phyloP scores from a whole-genome alignment of 2,329 filamentous ascomycete genomes.

The Claviceps fusiformis region DNA sequence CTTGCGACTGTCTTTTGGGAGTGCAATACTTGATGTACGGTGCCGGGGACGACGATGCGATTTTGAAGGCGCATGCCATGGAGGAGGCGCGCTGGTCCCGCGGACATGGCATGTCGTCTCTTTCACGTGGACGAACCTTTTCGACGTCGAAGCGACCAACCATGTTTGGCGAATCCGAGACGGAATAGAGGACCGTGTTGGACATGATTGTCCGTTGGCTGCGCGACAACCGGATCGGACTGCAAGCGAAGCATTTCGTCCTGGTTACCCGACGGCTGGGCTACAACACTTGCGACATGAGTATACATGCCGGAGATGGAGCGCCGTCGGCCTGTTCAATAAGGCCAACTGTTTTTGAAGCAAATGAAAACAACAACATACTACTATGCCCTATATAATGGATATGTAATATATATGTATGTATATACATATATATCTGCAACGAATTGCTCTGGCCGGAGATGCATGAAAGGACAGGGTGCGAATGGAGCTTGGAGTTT shows the following conservation, averaged over 20 bases:
- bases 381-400: no score
- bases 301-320: neutral
- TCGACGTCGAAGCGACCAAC: slow-evolving; percentile 27
- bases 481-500: no score
- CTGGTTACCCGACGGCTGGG: neutral
- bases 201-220: slow-evolving; percentile 5
- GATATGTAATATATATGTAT: no score
- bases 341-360: no score
- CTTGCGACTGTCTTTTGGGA: slow-evolving; percentile 61
- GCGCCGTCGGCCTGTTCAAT: neutral
- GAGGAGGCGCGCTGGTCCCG: slow-evolving; percentile 18
- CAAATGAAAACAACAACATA: no score
- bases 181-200: slow-evolving; percentile 11
- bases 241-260: neutral
- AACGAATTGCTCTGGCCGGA: no score
- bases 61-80: slow-evolving; percentile 25
- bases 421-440: no score
- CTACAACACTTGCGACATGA: neutral
- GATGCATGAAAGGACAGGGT: no score
- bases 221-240: neutral
- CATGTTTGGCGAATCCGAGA: slow-evolving; percentile 21
- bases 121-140: slow-evolving; percentile 14
- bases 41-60: slow-evolving; percentile 25
- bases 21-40: slow-evolving; percentile 63
- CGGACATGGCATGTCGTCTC: slow-evolving; percentile 14